These are phyloP conservation scores for Kalmusia sp. DNA, from an alignment of 2,329 filamentous ascomycete species.

Conservation along the genomic window DNA sequence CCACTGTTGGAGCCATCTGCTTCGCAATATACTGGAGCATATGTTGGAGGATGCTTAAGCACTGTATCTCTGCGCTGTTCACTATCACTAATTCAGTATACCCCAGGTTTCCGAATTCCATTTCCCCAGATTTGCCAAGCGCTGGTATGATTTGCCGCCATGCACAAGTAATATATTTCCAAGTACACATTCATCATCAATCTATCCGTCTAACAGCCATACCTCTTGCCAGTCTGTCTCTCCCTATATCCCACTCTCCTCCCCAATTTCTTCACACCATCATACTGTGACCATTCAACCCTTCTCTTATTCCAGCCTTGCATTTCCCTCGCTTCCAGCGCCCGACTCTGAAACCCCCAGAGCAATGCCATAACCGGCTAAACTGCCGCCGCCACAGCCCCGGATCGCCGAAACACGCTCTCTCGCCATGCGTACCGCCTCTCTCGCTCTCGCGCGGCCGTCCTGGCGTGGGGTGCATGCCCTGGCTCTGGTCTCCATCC, in stretches of 20 bases:
- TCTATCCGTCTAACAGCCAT: constrained; percentile 5
- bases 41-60: neutral
- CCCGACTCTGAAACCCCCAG: constrained; percentile 11
- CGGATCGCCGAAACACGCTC: constrained; percentile 6
- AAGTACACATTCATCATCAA: neutral
- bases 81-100: neutral
- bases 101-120: neutral
- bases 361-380: constrained; percentile 19
- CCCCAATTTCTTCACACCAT: neutral
- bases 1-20: neutral
- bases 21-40: neutral
- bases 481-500: constrained; percentile 16
- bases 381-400: constrained; percentile 7
- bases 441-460: neutral
- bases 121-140: constrained; percentile 13
- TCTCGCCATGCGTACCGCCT: constrained; percentile 5
- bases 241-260: neutral
- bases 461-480: constrained; percentile 24
- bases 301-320: neutral
- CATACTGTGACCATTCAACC: neutral
- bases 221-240: neutral
- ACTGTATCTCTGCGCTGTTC: neutral
- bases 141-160: neutral
- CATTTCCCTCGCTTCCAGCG: constrained; percentile 7
- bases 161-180: constrained; percentile 4